Conservation (phyloP, 805 yeast species). For the Kurtzmaniella fragi region DNA sequence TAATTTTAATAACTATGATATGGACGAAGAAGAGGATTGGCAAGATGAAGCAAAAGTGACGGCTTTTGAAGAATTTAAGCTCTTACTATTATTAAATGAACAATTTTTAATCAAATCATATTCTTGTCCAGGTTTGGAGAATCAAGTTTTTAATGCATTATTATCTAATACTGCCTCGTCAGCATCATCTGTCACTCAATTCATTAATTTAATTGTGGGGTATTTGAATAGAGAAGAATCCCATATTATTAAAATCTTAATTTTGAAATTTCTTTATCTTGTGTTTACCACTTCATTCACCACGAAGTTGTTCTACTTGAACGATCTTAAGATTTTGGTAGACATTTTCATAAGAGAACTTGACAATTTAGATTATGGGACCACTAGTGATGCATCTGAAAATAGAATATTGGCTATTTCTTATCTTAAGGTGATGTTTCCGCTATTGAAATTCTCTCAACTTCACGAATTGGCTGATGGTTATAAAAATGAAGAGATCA, state of each 20-base stretch:
- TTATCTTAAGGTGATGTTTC: slow-evolving; percentile 69
- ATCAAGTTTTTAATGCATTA: slow-evolving; percentile 51
- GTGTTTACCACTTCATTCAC: slow-evolving; percentile 66
- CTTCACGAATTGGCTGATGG: slow-evolving; percentile 41
- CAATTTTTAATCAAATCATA: slow-evolving; percentile 70
- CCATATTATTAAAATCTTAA: slow-evolving; percentile 66
- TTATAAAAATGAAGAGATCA: slow-evolving; percentile 56
- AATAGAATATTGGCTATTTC: slow-evolving; percentile 44
- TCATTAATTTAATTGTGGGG: slow-evolving; percentile 52
- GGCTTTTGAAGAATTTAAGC: slow-evolving; percentile 60
- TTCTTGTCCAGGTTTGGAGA: slow-evolving; percentile 28
- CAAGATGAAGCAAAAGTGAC: slow-evolving; percentile 53
- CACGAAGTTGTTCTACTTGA: slow-evolving; percentile 66
- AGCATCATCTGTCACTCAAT: slow-evolving; percentile 48
- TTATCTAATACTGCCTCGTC: slow-evolving; percentile 20
- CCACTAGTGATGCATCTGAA: slow-evolving; percentile 44
- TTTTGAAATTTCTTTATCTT: slow-evolving; percentile 70
- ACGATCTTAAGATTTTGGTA: slow-evolving; percentile 77
- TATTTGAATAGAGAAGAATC: slow-evolving; percentile 76
- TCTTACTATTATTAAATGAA: slow-evolving; percentile 74
- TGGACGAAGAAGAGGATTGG: slow-evolving; percentile 18
- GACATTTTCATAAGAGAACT: slow-evolving; percentile 82
- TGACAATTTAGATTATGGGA: slow-evolving; percentile 56
- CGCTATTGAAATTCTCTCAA: slow-evolving; percentile 64
- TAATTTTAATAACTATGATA: slow-evolving; percentile 28